A percentile compares a stretch with the other conserved stretches of the same genome.
Evolutionary conservation across 305 asterid genomes (phyloP).

Genomic region (Fraxinus latifolia): DNA sequence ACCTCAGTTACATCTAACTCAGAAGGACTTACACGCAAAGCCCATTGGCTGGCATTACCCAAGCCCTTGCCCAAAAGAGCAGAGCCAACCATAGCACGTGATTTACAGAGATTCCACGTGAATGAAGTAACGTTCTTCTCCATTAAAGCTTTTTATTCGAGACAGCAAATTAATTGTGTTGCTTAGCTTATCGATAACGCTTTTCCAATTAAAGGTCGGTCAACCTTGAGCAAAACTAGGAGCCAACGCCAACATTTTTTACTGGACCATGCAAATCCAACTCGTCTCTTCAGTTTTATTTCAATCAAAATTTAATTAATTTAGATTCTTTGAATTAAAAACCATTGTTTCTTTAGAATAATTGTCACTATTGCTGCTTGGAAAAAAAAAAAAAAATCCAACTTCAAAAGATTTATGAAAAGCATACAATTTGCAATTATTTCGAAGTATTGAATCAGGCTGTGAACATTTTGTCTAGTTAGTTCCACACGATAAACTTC

Average conservation of each 20-base stretch:
- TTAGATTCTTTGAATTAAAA: too few relatives aligned
- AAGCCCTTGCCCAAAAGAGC: neutral
- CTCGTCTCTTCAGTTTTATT: neutral
- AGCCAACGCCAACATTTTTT: neutral
- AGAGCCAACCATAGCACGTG: neutral
- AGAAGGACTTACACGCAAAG: neutral
- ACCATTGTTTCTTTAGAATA: too few relatives aligned
- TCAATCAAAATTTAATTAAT: too few relatives aligned
- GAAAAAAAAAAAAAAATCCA: neutral
- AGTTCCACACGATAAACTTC: too few relatives aligned
- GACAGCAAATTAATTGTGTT: neutral
- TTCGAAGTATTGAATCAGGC: neutral
- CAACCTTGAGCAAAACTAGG: neutral
- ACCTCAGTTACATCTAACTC: neutral
- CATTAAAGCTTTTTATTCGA: neutral
- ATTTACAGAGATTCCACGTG: neutral
- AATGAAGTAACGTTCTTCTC: neutral
- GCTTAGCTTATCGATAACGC: neutral
- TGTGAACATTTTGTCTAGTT: neutral
- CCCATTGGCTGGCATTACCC: neutral
- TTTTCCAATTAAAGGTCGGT: neutral
- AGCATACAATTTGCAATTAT: neutral
- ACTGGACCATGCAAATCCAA: neutral
- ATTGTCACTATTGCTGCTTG: neutral
- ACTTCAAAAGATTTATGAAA: neutral